phyloP scores from a whole-genome alignment of 805 yeast genomes.

The Metschnikowia cubensis region DNA sequence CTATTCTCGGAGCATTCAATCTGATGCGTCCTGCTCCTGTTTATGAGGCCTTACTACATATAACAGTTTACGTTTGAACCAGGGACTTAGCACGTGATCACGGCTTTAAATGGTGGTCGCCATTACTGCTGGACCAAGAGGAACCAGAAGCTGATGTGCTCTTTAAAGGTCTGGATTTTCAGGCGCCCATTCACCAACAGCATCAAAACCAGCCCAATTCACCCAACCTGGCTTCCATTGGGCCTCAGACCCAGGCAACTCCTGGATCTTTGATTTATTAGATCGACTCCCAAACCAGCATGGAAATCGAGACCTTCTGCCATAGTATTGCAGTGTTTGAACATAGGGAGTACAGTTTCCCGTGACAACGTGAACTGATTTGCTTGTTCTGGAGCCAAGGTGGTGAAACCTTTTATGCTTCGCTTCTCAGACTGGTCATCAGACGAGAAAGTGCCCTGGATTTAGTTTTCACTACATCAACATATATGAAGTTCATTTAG shows the following conservation, averaged over 20 bases:
- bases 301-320: conserved; percentile 8
- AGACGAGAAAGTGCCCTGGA: no score
- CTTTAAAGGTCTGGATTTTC: conserved; percentile 5
- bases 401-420: no score
- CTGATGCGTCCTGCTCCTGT: conserved; percentile 5
- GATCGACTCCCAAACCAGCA: conserved; percentile 9
- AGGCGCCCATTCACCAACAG: background rate
- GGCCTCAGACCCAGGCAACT: background rate
- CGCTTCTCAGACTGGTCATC: no score
- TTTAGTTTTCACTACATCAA: no score
- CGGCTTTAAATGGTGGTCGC: background rate
- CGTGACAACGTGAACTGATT: no score
- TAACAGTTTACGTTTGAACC: conserved; percentile 5
- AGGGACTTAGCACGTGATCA: background rate
- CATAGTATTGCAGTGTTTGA: conserved; percentile 12
- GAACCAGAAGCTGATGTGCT: conserved; percentile 3
- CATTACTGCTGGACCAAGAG: background rate
- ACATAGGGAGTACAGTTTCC: no score
- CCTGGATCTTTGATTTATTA: conserved; percentile 1
- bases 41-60: conserved; percentile 4
- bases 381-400: no score
- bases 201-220: background rate
- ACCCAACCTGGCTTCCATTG: background rate
- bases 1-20: conserved; percentile 9
- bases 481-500: no score